Conservation (phyloP, 495 filamentous ascomycete species). For the Annulohypoxylon nitens region DNA sequence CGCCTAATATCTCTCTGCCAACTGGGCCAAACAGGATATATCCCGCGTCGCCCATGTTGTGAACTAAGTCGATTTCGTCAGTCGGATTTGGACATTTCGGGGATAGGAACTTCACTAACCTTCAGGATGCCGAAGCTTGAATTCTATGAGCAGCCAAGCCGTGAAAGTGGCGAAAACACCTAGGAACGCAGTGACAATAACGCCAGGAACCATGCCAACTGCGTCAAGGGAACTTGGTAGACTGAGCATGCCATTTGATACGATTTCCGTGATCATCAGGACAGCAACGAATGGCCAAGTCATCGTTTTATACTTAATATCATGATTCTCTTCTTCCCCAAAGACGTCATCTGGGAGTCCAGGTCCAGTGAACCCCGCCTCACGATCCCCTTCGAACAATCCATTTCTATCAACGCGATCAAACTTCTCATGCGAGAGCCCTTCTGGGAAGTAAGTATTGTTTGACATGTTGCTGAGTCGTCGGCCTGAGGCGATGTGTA, state of each 20-base stretch:
- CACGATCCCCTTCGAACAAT: slow-evolving; percentile 10
- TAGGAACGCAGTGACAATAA: slow-evolving; percentile 57
- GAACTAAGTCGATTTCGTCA: slow-evolving; percentile 60
- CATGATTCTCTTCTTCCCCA: slow-evolving; percentile 49
- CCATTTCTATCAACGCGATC: neutral
- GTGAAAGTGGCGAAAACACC: slow-evolving; percentile 75
- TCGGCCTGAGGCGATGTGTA: neutral
- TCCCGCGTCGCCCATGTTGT: slow-evolving; percentile 74
- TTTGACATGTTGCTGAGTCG: slow-evolving; percentile 1
- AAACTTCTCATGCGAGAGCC: slow-evolving; percentile 19
- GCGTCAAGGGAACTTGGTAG: slow-evolving; percentile 67
- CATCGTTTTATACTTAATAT: slow-evolving; percentile 71
- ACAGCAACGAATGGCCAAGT: slow-evolving; percentile 67
- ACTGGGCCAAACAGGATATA: slow-evolving; percentile 68
- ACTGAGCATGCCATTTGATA: slow-evolving; percentile 72
- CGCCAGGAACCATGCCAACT: slow-evolving; percentile 69
- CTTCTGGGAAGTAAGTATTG: slow-evolving; percentile 26
- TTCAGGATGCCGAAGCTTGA: slow-evolving; percentile 67
- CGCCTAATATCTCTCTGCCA: slow-evolving; percentile 70
- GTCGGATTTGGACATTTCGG: neutral
- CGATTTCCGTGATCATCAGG: slow-evolving; percentile 73
- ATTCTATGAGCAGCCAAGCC: slow-evolving; percentile 75
- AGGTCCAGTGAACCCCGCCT: slow-evolving; percentile 16
- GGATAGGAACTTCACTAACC: slow-evolving; percentile 19
- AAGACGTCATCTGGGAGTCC: slow-evolving; percentile 44